Percentiles rank a stretch among this genome's conserved stretches.
These are phyloP conservation scores for Williopsis jadinii DNA, from an alignment of 1,139 yeast species.

Conservation along the genomic window DNA sequence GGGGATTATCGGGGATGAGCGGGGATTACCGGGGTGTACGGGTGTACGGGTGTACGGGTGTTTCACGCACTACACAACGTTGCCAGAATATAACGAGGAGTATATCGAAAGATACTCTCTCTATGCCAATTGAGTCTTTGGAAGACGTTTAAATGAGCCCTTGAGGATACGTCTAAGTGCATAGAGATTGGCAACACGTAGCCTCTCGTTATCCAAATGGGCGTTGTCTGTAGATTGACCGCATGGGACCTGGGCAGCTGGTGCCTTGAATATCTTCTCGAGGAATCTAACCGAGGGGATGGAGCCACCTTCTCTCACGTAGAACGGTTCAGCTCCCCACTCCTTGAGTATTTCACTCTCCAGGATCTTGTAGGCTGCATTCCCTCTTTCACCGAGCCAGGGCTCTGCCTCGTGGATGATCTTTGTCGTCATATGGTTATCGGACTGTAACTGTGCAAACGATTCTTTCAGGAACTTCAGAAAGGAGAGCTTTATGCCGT, in stretches of 20 bases:
- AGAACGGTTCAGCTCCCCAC: slow-evolving; percentile 69
- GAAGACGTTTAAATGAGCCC: slow-evolving; percentile 16
- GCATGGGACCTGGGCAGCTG: slow-evolving; percentile 94
- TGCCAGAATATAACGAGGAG: too few relatives aligned
- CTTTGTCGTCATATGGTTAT: slow-evolving; percentile 51
- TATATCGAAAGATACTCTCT: too few relatives aligned
- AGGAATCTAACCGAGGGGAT: slow-evolving; percentile 84
- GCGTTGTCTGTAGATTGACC: slow-evolving; percentile 96
- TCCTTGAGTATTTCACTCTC: slow-evolving; percentile 50
- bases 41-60: too few relatives aligned
- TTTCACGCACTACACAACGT: too few relatives aligned
- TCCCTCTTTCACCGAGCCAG: slow-evolving; percentile 86
- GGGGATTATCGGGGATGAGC: too few relatives aligned
- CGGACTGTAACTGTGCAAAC: slow-evolving; percentile 45
- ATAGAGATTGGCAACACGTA: slow-evolving; percentile 70
- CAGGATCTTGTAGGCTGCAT: slow-evolving; percentile 62
- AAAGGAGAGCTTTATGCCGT: slow-evolving; percentile 46
- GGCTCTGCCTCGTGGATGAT: slow-evolving; percentile 88
- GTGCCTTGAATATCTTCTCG: slow-evolving; percentile 76
- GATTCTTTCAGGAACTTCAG: slow-evolving; percentile 36
- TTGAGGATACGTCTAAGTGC: slow-evolving; percentile 61
- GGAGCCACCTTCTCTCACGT: slow-evolving; percentile 93
- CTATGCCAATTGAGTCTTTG: slow-evolving; percentile 7
- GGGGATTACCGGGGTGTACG: too few relatives aligned
- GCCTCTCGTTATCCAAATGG: slow-evolving; percentile 80